phyloP scores from a whole-genome alignment of 768 basidiomycete species.

The Chlorophyllum brunneum region DNA sequence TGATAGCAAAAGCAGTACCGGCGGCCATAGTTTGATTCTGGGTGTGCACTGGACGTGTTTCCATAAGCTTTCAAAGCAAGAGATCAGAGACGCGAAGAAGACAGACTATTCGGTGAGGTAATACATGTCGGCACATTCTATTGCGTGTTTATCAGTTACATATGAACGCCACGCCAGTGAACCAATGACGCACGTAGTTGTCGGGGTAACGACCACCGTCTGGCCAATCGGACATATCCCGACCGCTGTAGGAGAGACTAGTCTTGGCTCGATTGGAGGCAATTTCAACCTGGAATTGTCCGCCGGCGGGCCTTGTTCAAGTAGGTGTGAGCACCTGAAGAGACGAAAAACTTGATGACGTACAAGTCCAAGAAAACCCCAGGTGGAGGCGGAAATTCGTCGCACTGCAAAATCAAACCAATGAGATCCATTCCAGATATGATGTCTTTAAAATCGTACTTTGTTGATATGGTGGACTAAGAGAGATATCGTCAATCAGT shows the following conservation, averaged over 20 bases:
- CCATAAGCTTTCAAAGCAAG: not conserved
- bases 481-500: conserved; percentile 7
- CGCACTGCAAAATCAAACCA: conserved; percentile 27
- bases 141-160: not conserved
- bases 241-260: conserved; percentile 36
- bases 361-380: conserved; percentile 42
- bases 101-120: conserved; percentile 44
- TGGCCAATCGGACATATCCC: conserved; percentile 38
- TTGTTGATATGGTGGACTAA: conserved; percentile 33
- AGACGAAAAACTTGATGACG: not conserved
- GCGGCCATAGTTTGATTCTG: conserved; percentile 49
- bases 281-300: conserved; percentile 44
- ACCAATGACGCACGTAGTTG: conserved; percentile 33
- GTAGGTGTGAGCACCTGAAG: not conserved
- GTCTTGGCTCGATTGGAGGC: conserved; percentile 47
- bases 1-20: conserved; percentile 53
- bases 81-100: not conserved
- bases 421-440: too few species aligned
- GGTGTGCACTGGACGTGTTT: conserved; percentile 39
- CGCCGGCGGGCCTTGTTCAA: conserved; percentile 40
- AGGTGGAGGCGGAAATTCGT: conserved; percentile 36
- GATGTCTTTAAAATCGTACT: conserved; percentile 20
- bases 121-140: conserved; percentile 41
- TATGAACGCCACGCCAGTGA: not conserved
- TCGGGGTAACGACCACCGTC: conserved; percentile 42